A percentile compares a stretch with the other conserved stretches of the same genome.
Evolutionary conservation across 2,329 filamentous ascomycete species (phyloP).

Genomic region (Pseudofabraea citricarpa): DNA sequence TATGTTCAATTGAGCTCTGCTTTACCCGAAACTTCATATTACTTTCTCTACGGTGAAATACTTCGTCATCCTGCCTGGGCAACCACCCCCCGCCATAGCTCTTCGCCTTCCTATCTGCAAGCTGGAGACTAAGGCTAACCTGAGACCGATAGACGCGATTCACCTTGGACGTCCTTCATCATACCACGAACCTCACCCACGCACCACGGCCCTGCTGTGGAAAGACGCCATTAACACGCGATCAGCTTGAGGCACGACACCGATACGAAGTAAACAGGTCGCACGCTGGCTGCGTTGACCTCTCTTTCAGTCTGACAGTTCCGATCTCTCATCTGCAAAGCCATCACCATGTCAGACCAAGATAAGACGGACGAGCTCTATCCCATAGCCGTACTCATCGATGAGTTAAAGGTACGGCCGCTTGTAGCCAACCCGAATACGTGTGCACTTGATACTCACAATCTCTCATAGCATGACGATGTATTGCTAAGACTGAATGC

Average conservation of each 20-base stretch:
- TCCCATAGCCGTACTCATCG: conserved; percentile 98
- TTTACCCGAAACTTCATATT: not conserved
- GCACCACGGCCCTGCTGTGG: not conserved
- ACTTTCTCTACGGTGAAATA: not conserved
- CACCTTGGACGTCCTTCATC: too few species aligned
- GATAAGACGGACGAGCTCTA: conserved; percentile 98
- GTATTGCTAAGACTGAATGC: conserved; percentile 96
- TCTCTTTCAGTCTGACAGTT: conserved; percentile 25
- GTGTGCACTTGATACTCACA: too few species aligned
- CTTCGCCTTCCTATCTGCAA: too few species aligned
- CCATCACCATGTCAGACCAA: conserved; percentile 76
- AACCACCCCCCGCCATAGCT: conserved; percentile 1
- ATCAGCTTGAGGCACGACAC: not conserved
- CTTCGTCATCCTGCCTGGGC: conserved; percentile 2
- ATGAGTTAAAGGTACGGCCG: conserved; percentile 97
- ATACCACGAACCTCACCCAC: not conserved
- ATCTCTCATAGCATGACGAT: conserved; percentile 95
- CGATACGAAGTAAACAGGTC: conserved; percentile 25
- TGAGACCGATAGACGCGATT: too few species aligned
- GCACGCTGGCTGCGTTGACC: conserved; percentile 24
- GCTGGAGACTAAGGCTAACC: too few species aligned
- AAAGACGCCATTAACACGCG: conserved; percentile 1
- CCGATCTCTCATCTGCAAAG: conserved; percentile 21
- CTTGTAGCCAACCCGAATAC: too few species aligned
- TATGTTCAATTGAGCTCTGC: conserved; percentile 1